Base-by-base conservation (phyloP, 2,329 filamentous ascomycete genomes). In the Beauveria medogensis region DNA sequence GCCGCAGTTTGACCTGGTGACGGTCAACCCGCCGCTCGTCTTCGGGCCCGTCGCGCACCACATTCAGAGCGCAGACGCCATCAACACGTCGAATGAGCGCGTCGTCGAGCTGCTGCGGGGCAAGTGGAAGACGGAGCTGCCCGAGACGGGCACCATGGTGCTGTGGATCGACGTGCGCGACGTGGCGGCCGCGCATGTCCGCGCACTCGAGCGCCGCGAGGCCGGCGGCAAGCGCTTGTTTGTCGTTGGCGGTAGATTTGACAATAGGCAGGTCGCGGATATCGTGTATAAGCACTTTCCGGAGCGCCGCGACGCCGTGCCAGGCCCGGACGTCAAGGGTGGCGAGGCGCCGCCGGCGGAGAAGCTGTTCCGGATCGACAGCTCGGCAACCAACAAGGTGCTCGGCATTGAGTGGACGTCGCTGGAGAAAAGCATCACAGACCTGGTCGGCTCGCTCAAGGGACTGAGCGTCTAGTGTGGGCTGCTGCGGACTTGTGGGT, bases 361-460 rank as follows among this genome's bases (percentile, higher is more conserved):
- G 3, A 66, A 77, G 63, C 65, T 81, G 48, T 86, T 80, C 69
- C 74, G 74, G 63, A 81, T 79, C 61, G 80, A 89, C 69, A 88
- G 85, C 68, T 77, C 76, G 55, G 78, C 78, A 68, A 84, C 83
- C 1, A 81, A 79, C 28, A 78, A 84, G 67, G 66, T 87, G 52
- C 71, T 91, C 62, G 85, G 84, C 0, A 78, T 89, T 54, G 73
- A 87, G 62, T 90, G 83, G 78, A 83, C 76, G 64, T 70, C 74
- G 4, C 67, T 90, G 40, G 86, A 90, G 71, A 78, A 86, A 73
- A 81, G 77, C 30, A 77, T 88, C 30, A 75, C 80, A 6, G 88
- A 91, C 68, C 80, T 85, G 7, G 79, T 89, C 20, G 83, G 83
- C 72, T 86, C 82, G 37, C 71, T 91, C 67, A 80, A 88, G 71